Evolutionary conservation across 2,329 filamentous ascomycete genomes (phyloP).

Genomic region (Verticillium longisporum): DNA sequence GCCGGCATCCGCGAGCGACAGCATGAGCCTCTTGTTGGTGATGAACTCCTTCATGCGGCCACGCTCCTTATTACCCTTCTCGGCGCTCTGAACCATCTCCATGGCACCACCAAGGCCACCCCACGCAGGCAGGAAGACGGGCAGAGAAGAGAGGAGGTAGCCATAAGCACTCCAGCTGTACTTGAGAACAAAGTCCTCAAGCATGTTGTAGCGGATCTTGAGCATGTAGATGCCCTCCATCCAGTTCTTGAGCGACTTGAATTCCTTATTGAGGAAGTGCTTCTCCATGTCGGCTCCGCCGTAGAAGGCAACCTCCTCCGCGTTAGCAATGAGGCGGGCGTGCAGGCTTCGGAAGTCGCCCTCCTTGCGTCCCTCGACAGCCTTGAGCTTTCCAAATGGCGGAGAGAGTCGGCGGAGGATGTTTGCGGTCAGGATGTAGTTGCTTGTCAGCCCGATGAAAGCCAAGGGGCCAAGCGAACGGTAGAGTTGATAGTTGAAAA

Average conservation of each 20-base stretch:
- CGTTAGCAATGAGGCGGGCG: constrained; percentile 88
- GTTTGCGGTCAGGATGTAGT: constrained; percentile 91
- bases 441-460: constrained; percentile 76
- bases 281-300: constrained; percentile 94
- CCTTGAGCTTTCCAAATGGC: constrained; percentile 94
- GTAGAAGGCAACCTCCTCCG: constrained; percentile 96
- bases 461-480: constrained; percentile 84
- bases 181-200: constrained; percentile 96
- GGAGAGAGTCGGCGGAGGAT: constrained; percentile 83
- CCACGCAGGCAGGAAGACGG: constrained; percentile 92
- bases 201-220: constrained; percentile 97
- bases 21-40: constrained; percentile 97
- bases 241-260: constrained; percentile 87
- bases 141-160: constrained; percentile 86
- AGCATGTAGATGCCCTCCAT: constrained; percentile 98
- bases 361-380: constrained; percentile 89
- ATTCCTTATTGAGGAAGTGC: constrained; percentile 83
- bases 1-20: constrained; percentile 91
- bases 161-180: constrained; percentile 99
- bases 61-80: constrained; percentile 59
- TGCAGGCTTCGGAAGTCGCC: constrained; percentile 92
- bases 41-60: constrained; percentile 98
- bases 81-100: constrained; percentile 51
- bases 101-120: constrained; percentile 71
- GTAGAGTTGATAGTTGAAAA: constrained; percentile 97